Percentiles rank a stretch among this genome's conserved stretches.
These are phyloP conservation scores for Cryptosporidium baileyi DNA, from an alignment of 169 alveolate species.

Conservation along the genomic window DNA sequence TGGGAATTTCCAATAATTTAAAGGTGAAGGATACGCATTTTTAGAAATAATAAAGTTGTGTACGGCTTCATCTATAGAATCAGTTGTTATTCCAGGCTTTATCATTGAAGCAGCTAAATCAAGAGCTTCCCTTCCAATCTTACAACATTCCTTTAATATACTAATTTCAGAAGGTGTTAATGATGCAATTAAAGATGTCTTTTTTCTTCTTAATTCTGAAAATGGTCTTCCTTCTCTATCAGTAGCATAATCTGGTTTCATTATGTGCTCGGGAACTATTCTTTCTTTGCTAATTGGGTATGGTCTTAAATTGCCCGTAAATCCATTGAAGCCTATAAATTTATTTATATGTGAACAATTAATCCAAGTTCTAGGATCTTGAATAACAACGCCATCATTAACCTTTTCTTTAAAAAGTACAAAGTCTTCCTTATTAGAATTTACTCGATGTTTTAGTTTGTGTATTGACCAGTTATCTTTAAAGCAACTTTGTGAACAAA, in stretches of 20 bases:
- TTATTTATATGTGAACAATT: conserved; percentile 55
- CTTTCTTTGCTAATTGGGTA: conserved; percentile 87
- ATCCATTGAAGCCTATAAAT: conserved; percentile 68
- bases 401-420: background rate
- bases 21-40: conserved; percentile 98
- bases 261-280: conserved; percentile 91
- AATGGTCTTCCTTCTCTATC: conserved; percentile 87
- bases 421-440: conserved; percentile 1
- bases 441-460: conserved; percentile 84
- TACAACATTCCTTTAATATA: conserved; percentile 81
- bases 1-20: conserved; percentile 95
- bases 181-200: conserved; percentile 78
- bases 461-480: conserved; percentile 90
- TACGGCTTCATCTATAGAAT: conserved; percentile 92
- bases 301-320: conserved; percentile 94
- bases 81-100: conserved; percentile 95
- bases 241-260: conserved; percentile 95
- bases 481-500: conserved; percentile 95
- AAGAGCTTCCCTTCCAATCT: conserved; percentile 91
- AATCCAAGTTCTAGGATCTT: conserved; percentile 65
- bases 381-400: background rate
- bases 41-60: conserved; percentile 90
- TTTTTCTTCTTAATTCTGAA: conserved; percentile 84
- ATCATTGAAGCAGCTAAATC: conserved; percentile 92
- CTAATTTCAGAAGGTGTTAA: conserved; percentile 87